Evolutionary conservation across 345 rosid species (phyloP).

Genomic region (Camelina laxa): DNA sequence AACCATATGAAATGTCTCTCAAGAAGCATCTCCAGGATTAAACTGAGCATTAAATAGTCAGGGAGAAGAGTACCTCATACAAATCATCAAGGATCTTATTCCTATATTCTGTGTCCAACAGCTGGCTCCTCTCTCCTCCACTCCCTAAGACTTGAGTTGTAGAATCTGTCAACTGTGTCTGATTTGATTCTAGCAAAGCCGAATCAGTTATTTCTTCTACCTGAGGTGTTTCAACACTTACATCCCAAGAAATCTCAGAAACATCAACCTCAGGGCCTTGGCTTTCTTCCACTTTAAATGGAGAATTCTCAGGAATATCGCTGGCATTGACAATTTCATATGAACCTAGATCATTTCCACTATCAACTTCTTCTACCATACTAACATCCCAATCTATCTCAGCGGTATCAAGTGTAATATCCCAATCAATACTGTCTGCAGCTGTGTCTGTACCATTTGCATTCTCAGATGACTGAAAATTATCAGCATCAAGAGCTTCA

Average conservation of each 20-base stretch:
- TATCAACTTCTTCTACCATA: slow-evolving; percentile 77
- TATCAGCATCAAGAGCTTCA: slow-evolving; percentile 55
- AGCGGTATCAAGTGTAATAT: slow-evolving; percentile 75
- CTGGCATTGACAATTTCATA: slow-evolving; percentile 88
- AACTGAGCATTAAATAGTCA: neutral
- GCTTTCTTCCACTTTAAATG: slow-evolving; percentile 49
- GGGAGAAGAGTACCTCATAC: slow-evolving; percentile 64
- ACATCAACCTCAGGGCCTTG: slow-evolving; percentile 49
- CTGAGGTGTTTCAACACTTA: slow-evolving; percentile 89
- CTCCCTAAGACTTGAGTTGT: slow-evolving; percentile 47
- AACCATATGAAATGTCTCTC: slow-evolving; percentile 34
- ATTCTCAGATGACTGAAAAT: slow-evolving; percentile 48
- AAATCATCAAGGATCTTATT: slow-evolving; percentile 92
- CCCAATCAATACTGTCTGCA: slow-evolving; percentile 83
- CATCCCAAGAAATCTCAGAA: slow-evolving; percentile 87
- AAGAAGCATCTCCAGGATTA: slow-evolving; percentile 9
- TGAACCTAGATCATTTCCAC: slow-evolving; percentile 83
- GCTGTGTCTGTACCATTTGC: slow-evolving; percentile 56
- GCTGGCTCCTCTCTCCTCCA: slow-evolving; percentile 72
- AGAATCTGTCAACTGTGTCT: slow-evolving; percentile 46
- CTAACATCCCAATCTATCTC: slow-evolving; percentile 97
- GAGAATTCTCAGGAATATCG: slow-evolving; percentile 59
- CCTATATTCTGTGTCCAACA: slow-evolving; percentile 86
- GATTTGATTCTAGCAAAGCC: slow-evolving; percentile 46
- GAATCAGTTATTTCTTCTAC: slow-evolving; percentile 66